Evolutionary conservation across 306 rosid species (phyloP).

Genomic region (Dryas alaskensis): DNA sequence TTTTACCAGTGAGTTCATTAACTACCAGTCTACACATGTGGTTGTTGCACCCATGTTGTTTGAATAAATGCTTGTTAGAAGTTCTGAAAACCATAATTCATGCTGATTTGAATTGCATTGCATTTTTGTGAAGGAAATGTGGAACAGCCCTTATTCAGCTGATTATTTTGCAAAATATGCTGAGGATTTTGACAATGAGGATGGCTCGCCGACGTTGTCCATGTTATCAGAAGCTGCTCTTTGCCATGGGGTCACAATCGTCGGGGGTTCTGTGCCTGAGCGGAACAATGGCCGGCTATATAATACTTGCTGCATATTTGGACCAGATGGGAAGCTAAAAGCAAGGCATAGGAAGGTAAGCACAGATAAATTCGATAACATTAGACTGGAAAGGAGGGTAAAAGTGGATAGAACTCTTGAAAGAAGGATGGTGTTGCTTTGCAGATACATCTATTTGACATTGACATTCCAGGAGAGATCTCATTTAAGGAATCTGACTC

Average conservation of each 20-base stretch:
- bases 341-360: slow-evolving; percentile 35
- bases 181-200: slow-evolving; percentile 20
- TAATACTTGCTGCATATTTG: slow-evolving; percentile 38
- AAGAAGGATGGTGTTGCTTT: background rate
- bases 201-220: slow-evolving; percentile 15
- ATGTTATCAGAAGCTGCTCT: slow-evolving; percentile 27
- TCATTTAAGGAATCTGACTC: slow-evolving; percentile 33
- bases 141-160: slow-evolving; percentile 25
- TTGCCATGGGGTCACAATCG: slow-evolving; percentile 20
- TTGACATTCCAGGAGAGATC: slow-evolving; percentile 32
- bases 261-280: slow-evolving; percentile 38
- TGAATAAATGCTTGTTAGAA: slow-evolving; percentile 9
- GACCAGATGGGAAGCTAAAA: slow-evolving; percentile 33
- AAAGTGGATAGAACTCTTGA: background rate
- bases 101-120: background rate
- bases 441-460: slow-evolving; percentile 37
- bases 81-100: background rate
- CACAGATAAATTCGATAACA: background rate
- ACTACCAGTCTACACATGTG: background rate
- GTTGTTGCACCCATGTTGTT: background rate
- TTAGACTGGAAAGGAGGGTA: background rate
- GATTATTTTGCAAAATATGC: slow-evolving; percentile 15
- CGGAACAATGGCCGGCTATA: slow-evolving; percentile 21
- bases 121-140: slow-evolving; percentile 20
- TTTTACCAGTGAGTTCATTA: slow-evolving; percentile 33